A percentile compares a stretch with the other conserved stretches of the same genome.
Conservation (phyloP, 2,329 filamentous ascomycete species). For the Tympanopsis confertula region DNA sequence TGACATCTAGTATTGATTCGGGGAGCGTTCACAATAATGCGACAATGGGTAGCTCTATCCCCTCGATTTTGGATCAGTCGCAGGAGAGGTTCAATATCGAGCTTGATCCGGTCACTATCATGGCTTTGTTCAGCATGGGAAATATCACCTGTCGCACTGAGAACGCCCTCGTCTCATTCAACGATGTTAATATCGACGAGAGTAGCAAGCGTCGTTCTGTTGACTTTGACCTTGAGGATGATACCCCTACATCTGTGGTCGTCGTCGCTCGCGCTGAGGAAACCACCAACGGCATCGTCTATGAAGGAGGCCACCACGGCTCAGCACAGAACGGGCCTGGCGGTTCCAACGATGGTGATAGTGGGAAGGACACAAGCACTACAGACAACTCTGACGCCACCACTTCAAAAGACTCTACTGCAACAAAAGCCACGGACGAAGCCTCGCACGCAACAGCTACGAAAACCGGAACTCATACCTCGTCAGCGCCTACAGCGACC, state of each 20-base stretch:
- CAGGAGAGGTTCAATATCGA: constrained; percentile 39
- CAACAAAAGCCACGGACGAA: constrained; percentile 6
- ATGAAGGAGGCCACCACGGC: too few species aligned
- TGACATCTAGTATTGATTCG: constrained; percentile 32
- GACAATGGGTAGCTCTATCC: constrained; percentile 47
- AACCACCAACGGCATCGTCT: constrained; percentile 23
- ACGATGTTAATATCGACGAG: constrained; percentile 16
- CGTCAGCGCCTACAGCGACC: neutral
- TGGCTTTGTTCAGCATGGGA: constrained; percentile 43
- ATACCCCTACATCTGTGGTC: too few species aligned
- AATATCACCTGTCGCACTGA: constrained; percentile 48
- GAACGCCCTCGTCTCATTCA: constrained; percentile 51
- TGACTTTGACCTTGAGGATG: too few species aligned
- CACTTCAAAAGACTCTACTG: constrained; percentile 2
- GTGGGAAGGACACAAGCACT: constrained; percentile 1
- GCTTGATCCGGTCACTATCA: constrained; percentile 39
- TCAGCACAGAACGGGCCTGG: constrained; percentile 4
- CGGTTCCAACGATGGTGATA: too few species aligned
- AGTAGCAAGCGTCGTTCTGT: constrained; percentile 4
- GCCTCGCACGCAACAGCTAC: constrained; percentile 1
- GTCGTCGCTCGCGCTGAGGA: constrained; percentile 14
- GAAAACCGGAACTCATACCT: neutral
- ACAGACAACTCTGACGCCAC: constrained; percentile 3
- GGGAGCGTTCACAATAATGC: constrained; percentile 30
- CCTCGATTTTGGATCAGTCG: constrained; percentile 36